These are phyloP conservation scores for Suhomyces anneliseae DNA, from an alignment of 1,139 yeast genomes.

Conservation along the genomic window DNA sequence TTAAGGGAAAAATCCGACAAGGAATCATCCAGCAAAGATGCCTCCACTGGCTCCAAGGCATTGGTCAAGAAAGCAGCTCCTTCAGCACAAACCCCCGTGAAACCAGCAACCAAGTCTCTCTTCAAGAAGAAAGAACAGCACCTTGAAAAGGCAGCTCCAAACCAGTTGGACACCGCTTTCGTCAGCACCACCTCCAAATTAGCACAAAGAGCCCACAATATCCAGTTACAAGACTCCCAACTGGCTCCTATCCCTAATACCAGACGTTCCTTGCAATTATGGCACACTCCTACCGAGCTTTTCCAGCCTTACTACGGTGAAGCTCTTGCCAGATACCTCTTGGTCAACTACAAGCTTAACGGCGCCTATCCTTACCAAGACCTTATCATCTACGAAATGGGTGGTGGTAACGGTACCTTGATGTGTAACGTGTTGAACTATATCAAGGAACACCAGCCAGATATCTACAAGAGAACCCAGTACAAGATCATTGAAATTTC, in stretches of 20 bases:
- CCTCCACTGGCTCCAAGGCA: not conserved
- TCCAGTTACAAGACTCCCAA: constrained; percentile 30
- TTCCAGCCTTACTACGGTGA: constrained; percentile 85
- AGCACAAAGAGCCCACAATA: constrained; percentile 35
- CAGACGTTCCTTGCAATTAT: constrained; percentile 59
- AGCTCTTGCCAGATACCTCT: constrained; percentile 72
- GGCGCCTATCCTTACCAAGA: constrained; percentile 62
- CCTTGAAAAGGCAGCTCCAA: not conserved
- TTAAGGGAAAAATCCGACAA: not conserved
- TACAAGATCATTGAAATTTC: constrained; percentile 81
- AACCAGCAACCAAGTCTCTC: not conserved
- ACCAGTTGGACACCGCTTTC: constrained; percentile 4
- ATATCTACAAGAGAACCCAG: constrained; percentile 63
- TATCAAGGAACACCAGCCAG: constrained; percentile 64
- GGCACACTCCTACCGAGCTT: constrained; percentile 91
- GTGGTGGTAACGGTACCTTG: constrained; percentile 88
- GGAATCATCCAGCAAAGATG: too few relatives aligned
- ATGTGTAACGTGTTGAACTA: constrained; percentile 78
- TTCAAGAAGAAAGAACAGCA: constrained; percentile 47
- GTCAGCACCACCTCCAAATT: constrained; percentile 17
- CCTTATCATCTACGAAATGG: constrained; percentile 78
- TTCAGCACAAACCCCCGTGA: not conserved
- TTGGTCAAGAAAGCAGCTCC: not conserved
- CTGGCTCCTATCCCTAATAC: constrained; percentile 13
- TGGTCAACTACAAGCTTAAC: constrained; percentile 67